A percentile compares a stretch with the other conserved stretches of the same genome.
Conservation (phyloP, 495 filamentous ascomycete species). For the Xylaria palmicola region DNA sequence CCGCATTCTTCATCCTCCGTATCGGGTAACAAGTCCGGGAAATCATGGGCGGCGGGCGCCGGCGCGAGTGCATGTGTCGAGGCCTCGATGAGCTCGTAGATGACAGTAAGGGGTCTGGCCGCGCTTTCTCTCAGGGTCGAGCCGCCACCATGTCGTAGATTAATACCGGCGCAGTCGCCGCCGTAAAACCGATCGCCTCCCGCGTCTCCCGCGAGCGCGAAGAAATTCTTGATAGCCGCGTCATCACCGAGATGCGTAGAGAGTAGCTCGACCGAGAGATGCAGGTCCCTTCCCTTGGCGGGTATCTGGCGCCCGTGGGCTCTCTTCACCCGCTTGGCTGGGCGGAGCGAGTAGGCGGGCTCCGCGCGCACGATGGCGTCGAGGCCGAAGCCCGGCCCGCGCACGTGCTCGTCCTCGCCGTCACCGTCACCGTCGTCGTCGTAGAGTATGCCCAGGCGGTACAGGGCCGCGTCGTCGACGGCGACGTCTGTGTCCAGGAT, state of each 20-base stretch:
- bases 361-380: slow-evolving; percentile 34
- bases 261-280: slow-evolving; percentile 29
- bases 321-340: slow-evolving; percentile 29
- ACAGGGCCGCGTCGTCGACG: slow-evolving; percentile 34
- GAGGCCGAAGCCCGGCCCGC: slow-evolving; percentile 35
- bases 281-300: not conserved
- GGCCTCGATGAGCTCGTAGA: slow-evolving; percentile 28
- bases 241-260: slow-evolving; percentile 33
- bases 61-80: slow-evolving; percentile 16
- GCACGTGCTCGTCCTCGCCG: slow-evolving; percentile 22
- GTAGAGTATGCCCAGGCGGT: slow-evolving; percentile 40
- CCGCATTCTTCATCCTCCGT: slow-evolving; percentile 10
- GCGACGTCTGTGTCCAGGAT: slow-evolving; percentile 18
- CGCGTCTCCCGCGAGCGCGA: slow-evolving; percentile 22
- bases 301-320: not conserved
- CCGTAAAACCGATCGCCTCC: not conserved
- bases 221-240: slow-evolving; percentile 26
- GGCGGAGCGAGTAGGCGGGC: slow-evolving; percentile 31
- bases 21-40: slow-evolving; percentile 25
- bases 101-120: slow-evolving; percentile 21
- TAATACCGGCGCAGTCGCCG: not conserved
- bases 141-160: not conserved
- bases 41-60: slow-evolving; percentile 15
- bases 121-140: not conserved
- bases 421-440: not conserved